Evolutionary conservation across 139 green algal species (phyloP).

Genomic region (Zygnema circumcarinatum): DNA sequence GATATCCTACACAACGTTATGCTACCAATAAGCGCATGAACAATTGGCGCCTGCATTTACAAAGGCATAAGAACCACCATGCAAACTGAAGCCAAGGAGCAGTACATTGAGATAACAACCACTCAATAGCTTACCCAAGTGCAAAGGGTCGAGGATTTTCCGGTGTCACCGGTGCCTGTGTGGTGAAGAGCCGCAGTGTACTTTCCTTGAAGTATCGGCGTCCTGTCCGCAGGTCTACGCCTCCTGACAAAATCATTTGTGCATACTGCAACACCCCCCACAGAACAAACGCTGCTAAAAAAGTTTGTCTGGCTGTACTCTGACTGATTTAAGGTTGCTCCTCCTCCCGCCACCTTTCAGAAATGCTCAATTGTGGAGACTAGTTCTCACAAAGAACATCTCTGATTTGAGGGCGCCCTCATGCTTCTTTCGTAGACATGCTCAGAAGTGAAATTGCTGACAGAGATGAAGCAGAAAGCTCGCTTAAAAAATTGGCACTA

Average conservation of each 20-base stretch:
- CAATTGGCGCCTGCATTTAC: too few species aligned
- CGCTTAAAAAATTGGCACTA: too few species aligned
- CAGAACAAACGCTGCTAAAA: neutral
- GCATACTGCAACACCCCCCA: conserved; percentile 40
- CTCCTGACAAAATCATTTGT: conserved; percentile 46
- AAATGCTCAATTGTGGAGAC: neutral
- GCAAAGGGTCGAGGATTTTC: conserved; percentile 57
- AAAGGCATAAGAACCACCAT: too few species aligned
- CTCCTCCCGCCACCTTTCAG: neutral
- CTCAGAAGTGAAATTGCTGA: too few species aligned
- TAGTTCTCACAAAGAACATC: too few species aligned
- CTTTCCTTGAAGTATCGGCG: conserved; percentile 46
- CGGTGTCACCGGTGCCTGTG: neutral
- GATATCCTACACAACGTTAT: too few species aligned
- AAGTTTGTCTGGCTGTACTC: neutral
- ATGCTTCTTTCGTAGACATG: too few species aligned
- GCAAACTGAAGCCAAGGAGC: too few species aligned
- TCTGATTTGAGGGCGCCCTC: too few species aligned
- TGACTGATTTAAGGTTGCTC: neutral
- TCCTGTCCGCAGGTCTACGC: conserved; percentile 35
- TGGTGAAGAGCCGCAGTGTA: conserved; percentile 57
- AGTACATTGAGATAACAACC: too few species aligned
- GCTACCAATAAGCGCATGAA: too few species aligned
- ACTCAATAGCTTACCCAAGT: conserved; percentile 49
- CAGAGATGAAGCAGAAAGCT: too few species aligned